Evolutionary conservation across 768 basidiomycete genomes (phyloP).

Genomic region (Dacryopinax primogenitus): DNA sequence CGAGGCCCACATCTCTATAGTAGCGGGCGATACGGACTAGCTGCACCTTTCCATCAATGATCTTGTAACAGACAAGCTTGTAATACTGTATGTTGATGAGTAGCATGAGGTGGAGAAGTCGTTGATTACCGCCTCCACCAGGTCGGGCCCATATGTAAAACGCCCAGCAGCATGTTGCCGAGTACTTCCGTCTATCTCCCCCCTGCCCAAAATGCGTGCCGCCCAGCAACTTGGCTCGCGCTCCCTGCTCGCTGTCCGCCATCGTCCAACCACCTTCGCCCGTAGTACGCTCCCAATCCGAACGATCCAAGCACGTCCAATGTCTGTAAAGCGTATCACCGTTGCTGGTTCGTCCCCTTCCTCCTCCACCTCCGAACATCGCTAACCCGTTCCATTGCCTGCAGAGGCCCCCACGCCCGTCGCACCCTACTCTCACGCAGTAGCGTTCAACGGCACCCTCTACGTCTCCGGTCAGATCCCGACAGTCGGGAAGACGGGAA

Average conservation of each 20-base stretch:
- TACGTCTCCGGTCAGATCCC: conserved; percentile 87
- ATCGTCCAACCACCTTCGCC: not conserved
- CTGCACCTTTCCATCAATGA: too few species aligned
- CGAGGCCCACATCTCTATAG: too few species aligned
- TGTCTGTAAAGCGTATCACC: conserved; percentile 1
- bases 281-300: not conserved
- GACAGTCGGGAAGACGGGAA: conserved; percentile 55
- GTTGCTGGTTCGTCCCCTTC: not conserved
- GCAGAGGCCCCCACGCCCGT: conserved; percentile 29
- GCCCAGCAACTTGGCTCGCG: not conserved
- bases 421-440: conserved; percentile 71
- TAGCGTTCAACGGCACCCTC: conserved; percentile 69
- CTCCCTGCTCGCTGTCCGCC: not conserved
- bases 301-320: not conserved
- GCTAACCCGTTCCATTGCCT: not conserved
- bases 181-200: too few species aligned
- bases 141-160: too few species aligned
- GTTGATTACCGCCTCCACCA: too few species aligned
- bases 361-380: not conserved
- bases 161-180: too few species aligned
- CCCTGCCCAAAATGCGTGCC: too few species aligned
- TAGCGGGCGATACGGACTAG: too few species aligned
- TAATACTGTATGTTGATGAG: too few species aligned
- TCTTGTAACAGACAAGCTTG: too few species aligned
- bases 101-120: too few species aligned